Evolutionary conservation across 495 filamentous ascomycete species (phyloP), one percentile per base, ranked within the genome.

Genomic region (Hypomontagnella monticulosa): DNA sequence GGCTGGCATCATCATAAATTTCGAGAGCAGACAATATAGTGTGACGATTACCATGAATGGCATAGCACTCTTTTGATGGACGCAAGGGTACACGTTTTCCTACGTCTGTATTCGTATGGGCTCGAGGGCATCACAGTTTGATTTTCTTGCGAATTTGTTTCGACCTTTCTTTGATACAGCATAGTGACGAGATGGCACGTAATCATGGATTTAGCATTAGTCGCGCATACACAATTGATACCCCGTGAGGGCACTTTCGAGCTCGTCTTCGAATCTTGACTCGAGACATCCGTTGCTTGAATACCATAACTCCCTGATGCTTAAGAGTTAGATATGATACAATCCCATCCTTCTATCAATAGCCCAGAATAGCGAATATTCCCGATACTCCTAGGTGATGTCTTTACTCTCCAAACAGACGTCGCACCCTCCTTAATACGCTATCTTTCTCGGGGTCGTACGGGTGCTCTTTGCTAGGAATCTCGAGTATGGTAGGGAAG

Each of bases 371-470:
- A 59, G 34, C 54, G 12, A 15, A 16, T 58, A 15, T 14, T 40
- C 19, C 42, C 6, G 48, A 48, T 34, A 15, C 12, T 52, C 11
- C 30, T 12, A 16, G 14, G 27, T 12, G 20, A 42, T 10, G 1
- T n/a, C 16, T 44, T 56, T 87, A 97, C 78, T 97, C 94, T 57
- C 94, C 94, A 85, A 97, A 97, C 58, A 98, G 75, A 64, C 93
- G 88, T 71, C 91, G 85, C 54, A 98, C 96, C 69, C 95, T 85
- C 76, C 91, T 91, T 76, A 98, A 73, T 34, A 99, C 95, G 74
- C 93, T 98, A 77, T 99, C 95, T 82, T 99, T 99, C 80, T 99
- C 95, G 0, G 95, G 95, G 67, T 99, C 96, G 70, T 98, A 99
- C 6, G 95, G 95, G 71, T 99, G 95, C 74, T 99, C 95, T 83